Base-by-base conservation (phyloP, 2,329 filamentous ascomycete species). In the Leptoxyphium fumago region DNA sequence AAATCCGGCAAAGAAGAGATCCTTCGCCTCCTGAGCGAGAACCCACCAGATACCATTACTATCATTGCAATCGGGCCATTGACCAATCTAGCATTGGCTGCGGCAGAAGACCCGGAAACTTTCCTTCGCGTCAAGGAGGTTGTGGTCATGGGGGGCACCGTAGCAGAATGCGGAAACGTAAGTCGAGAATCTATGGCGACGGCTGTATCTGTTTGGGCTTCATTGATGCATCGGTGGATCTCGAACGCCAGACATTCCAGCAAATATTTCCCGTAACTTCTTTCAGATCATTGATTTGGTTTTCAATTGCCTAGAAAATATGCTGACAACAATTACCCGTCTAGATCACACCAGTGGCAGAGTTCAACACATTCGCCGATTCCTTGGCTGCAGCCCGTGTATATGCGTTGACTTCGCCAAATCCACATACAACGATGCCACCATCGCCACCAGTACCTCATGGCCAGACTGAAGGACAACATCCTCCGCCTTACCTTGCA, bases 321-420 rank as follows among this genome's bases (percentile, higher is more conserved):
- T 26, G 21, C 21, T 26, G 21, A 26, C 7, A 26, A 26, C 7
- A 3, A 3, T 26, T 3, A 26, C 21, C 21, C 7, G 21, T 7
- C 48, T 62, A 72, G 68, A 74, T 80, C 51, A 80, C 75, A 0
- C 89, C 91, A 1, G 76, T 82, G 10, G 86, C 84, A 49, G 91
- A 98, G 62, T 98, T 98, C 74, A 98, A 98, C 69, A 83, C 82
- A 45, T 94, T 86, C 58, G 88, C 91, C 46, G 93, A 98, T 50
- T 62, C 63, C 40, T 55, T 70, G 43, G 69, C 69, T 28, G 64
- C 67, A 7, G 69, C 69, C 1, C 61, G 68, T 38, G 55, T 72
- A 29, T 71, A 69, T 45, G 68, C 69, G 1, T 58, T 72, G 10
- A 69, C 68, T n/a, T 67, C 64, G 10, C 64, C 61, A 2, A 77